These are phyloP conservation scores for Termitomyces eurrhizus DNA, from an alignment of 768 basidiomycete species.

Conservation along the genomic window DNA sequence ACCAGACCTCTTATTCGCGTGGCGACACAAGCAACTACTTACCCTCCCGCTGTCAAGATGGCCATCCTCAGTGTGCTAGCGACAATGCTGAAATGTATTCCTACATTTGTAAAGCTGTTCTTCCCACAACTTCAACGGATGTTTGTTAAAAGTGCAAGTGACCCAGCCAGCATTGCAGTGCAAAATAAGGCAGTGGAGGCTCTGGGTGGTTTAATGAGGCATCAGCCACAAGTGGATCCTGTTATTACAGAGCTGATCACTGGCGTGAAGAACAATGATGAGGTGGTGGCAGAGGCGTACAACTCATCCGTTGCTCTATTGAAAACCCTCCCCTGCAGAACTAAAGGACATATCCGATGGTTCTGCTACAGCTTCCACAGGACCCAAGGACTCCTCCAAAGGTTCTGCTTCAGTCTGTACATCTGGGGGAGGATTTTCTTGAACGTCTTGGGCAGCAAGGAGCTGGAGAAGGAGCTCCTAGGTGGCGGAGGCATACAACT, in stretches of 20 bases:
- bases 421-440: too few species aligned
- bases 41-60: conserved; percentile 90
- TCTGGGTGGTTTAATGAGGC: conserved; percentile 85
- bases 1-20: conserved; percentile 96
- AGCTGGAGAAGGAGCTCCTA: too few species aligned
- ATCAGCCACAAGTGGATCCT: conserved; percentile 88
- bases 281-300: too few species aligned
- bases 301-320: too few species aligned
- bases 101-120: conserved; percentile 92
- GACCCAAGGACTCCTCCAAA: too few species aligned
- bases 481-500: too few species aligned
- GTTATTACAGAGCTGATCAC: conserved; percentile 85
- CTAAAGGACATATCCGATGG: too few species aligned
- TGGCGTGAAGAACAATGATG: conserved; percentile 54
- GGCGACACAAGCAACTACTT: conserved; percentile 83
- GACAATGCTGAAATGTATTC: conserved; percentile 82
- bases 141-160: conserved; percentile 89
- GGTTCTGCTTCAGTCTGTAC: too few species aligned
- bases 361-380: too few species aligned
- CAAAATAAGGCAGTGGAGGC: conserved; percentile 80
- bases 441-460: too few species aligned
- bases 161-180: conserved; percentile 73
- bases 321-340: too few species aligned
- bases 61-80: conserved; percentile 86
- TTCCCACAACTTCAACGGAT: conserved; percentile 97